Evolutionary conservation across 805 yeast species (phyloP).

Genomic region (Ogataea pilisensis): DNA sequence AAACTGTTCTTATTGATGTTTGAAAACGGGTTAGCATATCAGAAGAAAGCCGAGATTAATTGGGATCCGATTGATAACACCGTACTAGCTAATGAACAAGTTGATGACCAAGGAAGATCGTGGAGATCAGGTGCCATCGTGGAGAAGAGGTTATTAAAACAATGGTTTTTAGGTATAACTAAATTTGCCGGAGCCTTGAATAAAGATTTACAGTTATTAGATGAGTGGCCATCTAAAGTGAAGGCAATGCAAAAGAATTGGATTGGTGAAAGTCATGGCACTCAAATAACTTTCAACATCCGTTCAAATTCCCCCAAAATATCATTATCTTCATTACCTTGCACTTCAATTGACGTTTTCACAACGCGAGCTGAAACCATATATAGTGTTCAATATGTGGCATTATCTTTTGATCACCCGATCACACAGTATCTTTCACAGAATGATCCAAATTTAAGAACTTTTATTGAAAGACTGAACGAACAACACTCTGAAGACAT

Average conservation of each 20-base stretch:
- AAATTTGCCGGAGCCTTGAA: constrained; percentile 66
- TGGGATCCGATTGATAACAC: constrained; percentile 98
- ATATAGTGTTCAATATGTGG: constrained; percentile 76
- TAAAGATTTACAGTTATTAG: constrained; percentile 56
- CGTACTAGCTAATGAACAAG: constrained; percentile 95
- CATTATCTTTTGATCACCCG: constrained; percentile 71
- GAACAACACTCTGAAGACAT: constrained; percentile 36
- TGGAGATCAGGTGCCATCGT: constrained; percentile 98
- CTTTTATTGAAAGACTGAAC: constrained; percentile 41
- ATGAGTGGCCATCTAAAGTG: constrained; percentile 86
- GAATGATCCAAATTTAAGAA: constrained; percentile 36
- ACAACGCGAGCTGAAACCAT: constrained; percentile 92
- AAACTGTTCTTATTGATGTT: constrained; percentile 69
- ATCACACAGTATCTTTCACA: constrained; percentile 40
- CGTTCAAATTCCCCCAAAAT: constrained; percentile 7
- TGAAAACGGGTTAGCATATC: constrained; percentile 78
- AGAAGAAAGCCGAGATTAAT: constrained; percentile 83
- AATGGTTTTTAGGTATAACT: constrained; percentile 94
- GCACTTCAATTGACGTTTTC: constrained; percentile 46
- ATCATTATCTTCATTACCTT: constrained; percentile 9
- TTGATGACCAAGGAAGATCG: constrained; percentile 82
- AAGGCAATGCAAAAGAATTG: constrained; percentile 88
- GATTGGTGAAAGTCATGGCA: constrained; percentile 88
- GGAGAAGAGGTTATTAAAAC: constrained; percentile 74
- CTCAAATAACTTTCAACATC: constrained; percentile 52